Evolutionary conservation across 345 rosid species (phyloP).

Genomic region (Aquilaria malaccensis): DNA sequence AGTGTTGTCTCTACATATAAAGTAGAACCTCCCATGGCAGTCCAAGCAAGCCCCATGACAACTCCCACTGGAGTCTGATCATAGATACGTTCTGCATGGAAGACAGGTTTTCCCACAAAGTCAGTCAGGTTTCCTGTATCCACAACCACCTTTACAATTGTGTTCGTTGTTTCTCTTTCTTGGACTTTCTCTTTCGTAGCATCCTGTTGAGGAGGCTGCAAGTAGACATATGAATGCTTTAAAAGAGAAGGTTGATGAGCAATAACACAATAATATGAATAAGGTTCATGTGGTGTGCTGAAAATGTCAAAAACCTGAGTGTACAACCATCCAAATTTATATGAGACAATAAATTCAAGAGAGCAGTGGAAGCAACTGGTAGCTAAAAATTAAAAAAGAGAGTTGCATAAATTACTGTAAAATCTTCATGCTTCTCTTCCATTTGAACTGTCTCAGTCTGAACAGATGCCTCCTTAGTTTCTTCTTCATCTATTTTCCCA

Average conservation of each 20-base stretch:
- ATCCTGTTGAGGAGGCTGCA: constrained; percentile 28
- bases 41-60: constrained; percentile 99
- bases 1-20: constrained; percentile 85
- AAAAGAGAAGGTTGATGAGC: neutral
- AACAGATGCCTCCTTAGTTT: constrained; percentile 15
- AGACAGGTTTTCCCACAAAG: constrained; percentile 91
- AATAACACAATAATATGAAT: constrained; percentile 5
- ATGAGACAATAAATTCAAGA: no score
- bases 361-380: no score
- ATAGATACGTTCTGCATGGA: constrained; percentile 92
- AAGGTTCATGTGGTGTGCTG: neutral
- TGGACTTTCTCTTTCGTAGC: constrained; percentile 25
- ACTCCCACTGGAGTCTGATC: constrained; percentile 89
- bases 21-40: constrained; percentile 99
- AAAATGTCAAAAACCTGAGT: neutral
- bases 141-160: constrained; percentile 54
- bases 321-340: no score
- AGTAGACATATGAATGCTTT: neutral
- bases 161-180: constrained; percentile 28
- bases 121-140: constrained; percentile 60
- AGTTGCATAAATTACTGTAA: constrained; percentile 25
- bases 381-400: no score
- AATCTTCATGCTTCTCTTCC: constrained; percentile 22
- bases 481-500: constrained; percentile 18
- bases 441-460: constrained; percentile 15